Percentiles rank a stretch among this genome's conserved stretches.
Conservation (phyloP, 805 yeast genomes). For the Yamadazyma phyllophila region DNA sequence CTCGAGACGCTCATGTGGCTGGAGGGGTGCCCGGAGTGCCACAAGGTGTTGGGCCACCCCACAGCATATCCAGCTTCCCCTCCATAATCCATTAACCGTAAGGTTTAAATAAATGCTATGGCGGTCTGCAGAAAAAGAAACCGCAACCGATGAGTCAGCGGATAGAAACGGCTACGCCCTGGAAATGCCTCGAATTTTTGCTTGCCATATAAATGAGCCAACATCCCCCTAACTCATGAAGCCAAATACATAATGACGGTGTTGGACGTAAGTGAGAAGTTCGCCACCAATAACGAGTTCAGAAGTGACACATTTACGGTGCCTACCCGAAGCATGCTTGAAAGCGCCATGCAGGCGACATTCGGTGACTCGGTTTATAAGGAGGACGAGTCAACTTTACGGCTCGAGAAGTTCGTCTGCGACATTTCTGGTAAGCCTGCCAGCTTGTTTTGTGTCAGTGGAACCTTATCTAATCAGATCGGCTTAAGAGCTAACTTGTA, state of each 20-base stretch:
- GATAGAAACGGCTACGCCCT: neutral
- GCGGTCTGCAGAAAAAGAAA: neutral
- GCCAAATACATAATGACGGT: conserved; percentile 3
- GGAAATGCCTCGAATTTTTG: neutral
- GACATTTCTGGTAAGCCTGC: conserved; percentile 38
- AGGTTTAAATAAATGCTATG: neutral
- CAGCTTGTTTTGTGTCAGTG: conserved; percentile 41
- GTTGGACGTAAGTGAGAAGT: conserved; percentile 6
- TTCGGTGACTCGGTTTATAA: conserved; percentile 44
- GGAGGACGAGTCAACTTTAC: conserved; percentile 34
- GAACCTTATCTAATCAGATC: conserved; percentile 43
- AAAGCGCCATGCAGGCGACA: conserved; percentile 41
- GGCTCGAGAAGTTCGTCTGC: conserved; percentile 34
- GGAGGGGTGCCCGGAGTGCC: too few relatives aligned
- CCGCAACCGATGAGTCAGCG: conserved; percentile 6
- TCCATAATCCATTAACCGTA: neutral
- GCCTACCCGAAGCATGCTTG: conserved; percentile 72
- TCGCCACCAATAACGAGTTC: conserved; percentile 38
- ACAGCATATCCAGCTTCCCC: neutral
- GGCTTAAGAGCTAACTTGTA: conserved; percentile 36
- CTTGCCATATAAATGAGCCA: neutral
- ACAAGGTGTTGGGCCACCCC: too few relatives aligned
- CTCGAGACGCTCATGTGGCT: too few relatives aligned
- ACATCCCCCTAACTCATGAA: neutral
- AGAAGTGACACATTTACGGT: conserved; percentile 82